Evolutionary conservation across 257 asterid species (phyloP).

Genomic region (Scutellaria galericulata): DNA sequence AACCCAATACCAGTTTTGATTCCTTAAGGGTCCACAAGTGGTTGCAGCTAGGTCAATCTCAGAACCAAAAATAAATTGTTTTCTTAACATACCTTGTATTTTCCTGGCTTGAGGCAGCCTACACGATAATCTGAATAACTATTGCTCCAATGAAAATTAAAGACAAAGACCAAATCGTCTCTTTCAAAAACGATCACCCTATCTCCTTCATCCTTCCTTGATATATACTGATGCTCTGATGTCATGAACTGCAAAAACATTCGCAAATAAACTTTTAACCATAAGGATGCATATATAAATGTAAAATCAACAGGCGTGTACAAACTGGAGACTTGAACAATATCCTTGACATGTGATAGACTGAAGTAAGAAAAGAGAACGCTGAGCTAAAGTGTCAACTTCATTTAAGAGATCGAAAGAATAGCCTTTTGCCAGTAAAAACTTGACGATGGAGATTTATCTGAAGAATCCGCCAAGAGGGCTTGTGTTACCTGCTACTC

Average conservation of each 20-base stretch:
- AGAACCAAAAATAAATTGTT: not conserved
- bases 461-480: too few relatives aligned
- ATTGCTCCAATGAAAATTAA: constrained; percentile 84
- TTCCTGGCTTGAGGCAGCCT: constrained; percentile 93
- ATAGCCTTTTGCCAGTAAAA: too few relatives aligned
- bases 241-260: constrained; percentile 82
- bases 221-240: constrained; percentile 83
- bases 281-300: not conserved
- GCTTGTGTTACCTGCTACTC: too few relatives aligned
- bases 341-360: not conserved
- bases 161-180: constrained; percentile 84
- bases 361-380: constrained; percentile 1
- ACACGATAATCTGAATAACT: constrained; percentile 84
- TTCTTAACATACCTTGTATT: constrained; percentile 69
- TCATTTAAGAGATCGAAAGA: not conserved
- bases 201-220: constrained; percentile 86
- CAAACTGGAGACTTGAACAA: constrained; percentile 26
- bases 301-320: constrained; percentile 14
- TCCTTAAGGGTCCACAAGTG: too few relatives aligned
- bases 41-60: not conserved
- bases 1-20: too few relatives aligned
- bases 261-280: not conserved
- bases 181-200: constrained; percentile 78
- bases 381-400: not conserved
- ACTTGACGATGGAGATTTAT: too few relatives aligned